These are phyloP conservation scores for Hymenoscyphus fraxineus DNA, from an alignment of 2,329 filamentous ascomycete genomes.

Conservation along the genomic window DNA sequence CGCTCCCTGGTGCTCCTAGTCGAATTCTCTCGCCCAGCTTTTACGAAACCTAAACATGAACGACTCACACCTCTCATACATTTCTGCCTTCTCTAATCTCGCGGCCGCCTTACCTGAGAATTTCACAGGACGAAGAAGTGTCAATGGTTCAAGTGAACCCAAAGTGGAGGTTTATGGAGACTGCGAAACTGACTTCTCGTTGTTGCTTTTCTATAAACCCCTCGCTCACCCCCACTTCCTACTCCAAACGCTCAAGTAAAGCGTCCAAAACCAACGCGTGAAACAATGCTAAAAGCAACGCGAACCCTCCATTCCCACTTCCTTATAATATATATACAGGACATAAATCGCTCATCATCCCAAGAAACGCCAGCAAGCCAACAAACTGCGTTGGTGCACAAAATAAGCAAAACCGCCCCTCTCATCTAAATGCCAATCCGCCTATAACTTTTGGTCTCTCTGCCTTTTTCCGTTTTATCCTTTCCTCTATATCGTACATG, in stretches of 20 bases:
- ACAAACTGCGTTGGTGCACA: conserved; percentile 6
- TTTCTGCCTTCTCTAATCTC: too few species aligned
- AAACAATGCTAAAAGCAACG: conserved; percentile 6
- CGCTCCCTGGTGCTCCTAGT: too few species aligned
- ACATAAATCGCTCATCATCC: conserved; percentile 3
- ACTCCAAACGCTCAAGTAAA: neutral
- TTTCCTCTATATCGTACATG: conserved; percentile 10
- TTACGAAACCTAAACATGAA: neutral
- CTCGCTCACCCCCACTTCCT: neutral
- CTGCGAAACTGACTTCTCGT: conserved; percentile 5
- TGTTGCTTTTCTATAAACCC: neutral
- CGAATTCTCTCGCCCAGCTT: neutral
- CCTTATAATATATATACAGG: conserved; percentile 6
- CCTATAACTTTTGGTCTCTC: conserved; percentile 7
- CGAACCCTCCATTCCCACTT: neutral
- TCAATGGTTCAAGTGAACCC: neutral
- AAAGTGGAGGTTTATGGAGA: conserved; percentile 7
- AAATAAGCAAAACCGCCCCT: neutral
- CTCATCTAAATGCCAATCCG: conserved; percentile 6
- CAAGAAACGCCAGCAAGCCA: conserved; percentile 9
- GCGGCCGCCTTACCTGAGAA: too few species aligned
- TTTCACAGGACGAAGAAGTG: neutral
- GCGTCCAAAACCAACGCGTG: neutral
- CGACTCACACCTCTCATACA: neutral
- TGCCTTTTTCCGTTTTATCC: conserved; percentile 4